Conservation (phyloP, 805 yeast species). For the Kazachstania martiniae region DNA sequence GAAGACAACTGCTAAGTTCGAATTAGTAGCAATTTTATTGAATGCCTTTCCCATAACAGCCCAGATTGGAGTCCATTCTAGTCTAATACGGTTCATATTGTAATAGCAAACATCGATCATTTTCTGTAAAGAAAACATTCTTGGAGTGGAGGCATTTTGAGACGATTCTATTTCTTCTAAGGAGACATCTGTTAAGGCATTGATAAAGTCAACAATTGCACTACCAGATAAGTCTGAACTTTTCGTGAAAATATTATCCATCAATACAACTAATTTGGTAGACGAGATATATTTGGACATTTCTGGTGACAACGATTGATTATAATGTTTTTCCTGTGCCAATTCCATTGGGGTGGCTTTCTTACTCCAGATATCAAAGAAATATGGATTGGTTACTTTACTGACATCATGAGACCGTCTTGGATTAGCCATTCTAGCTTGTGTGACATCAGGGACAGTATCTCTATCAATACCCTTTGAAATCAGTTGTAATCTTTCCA, state of each 20-base stretch:
- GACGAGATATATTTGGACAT: constrained; percentile 49
- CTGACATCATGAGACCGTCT: constrained; percentile 44
- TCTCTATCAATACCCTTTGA: constrained; percentile 81
- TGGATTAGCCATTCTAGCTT: constrained; percentile 53
- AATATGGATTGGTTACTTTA: constrained; percentile 32
- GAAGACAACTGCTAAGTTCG: constrained; percentile 64
- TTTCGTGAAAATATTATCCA: constrained; percentile 80
- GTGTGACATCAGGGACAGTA: constrained; percentile 73
- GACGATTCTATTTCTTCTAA: constrained; percentile 86
- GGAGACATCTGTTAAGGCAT: constrained; percentile 77
- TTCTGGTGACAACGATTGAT: constrained; percentile 51
- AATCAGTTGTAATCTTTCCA: constrained; percentile 80
- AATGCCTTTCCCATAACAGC: constrained; percentile 84
- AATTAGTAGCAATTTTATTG: constrained; percentile 72
- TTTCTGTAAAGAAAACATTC: constrained; percentile 87
- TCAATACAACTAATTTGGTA: constrained; percentile 63
- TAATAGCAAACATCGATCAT: constrained; percentile 96
- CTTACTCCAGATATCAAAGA: constrained; percentile 48
- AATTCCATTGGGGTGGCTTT: constrained; percentile 50
- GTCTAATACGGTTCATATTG: constrained; percentile 90
- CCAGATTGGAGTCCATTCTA: constrained; percentile 97
- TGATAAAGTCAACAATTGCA: constrained; percentile 79
- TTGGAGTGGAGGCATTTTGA: constrained; percentile 69
- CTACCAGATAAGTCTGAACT: constrained; percentile 70
- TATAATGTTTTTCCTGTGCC: constrained; percentile 60